phyloP scores from a whole-genome alignment of 805 yeast genomes.

The Lipomyces anomalus region DNA sequence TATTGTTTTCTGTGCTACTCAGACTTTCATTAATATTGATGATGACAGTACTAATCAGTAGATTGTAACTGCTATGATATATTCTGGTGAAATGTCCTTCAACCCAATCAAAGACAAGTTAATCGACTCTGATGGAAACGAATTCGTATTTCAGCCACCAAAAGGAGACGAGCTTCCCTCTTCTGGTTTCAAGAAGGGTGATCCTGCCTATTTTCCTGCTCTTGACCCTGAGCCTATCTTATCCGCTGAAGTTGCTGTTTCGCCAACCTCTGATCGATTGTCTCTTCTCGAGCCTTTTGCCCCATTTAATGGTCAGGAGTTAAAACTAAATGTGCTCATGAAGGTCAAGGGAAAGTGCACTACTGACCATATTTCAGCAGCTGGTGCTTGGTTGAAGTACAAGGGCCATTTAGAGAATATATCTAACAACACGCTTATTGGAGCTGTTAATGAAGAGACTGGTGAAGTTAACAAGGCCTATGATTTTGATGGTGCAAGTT shows the following conservation, averaged over 20 bases:
- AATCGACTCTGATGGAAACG: slow-evolving; percentile 82
- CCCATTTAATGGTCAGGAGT: slow-evolving; percentile 96
- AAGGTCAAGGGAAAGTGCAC: slow-evolving; percentile 97
- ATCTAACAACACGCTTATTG: slow-evolving; percentile 98
- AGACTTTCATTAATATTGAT: neutral
- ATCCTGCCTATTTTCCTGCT: slow-evolving; percentile 84
- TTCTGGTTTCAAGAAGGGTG: slow-evolving; percentile 88
- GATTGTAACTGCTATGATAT: slow-evolving; percentile 89
- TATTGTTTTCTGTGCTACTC: neutral
- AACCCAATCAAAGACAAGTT: slow-evolving; percentile 91
- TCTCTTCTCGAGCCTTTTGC: slow-evolving; percentile 90
- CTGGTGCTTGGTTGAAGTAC: slow-evolving; percentile 99
- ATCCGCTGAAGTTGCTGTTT: slow-evolving; percentile 62
- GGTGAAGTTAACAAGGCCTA: slow-evolving; percentile 86
- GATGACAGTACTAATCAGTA: slow-evolving; percentile 27
- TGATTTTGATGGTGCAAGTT: slow-evolving; percentile 87
- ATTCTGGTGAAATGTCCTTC: slow-evolving; percentile 93
- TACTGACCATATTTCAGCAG: slow-evolving; percentile 99
- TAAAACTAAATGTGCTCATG: slow-evolving; percentile 85
- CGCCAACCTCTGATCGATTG: slow-evolving; percentile 93
- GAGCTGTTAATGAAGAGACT: slow-evolving; percentile 96
- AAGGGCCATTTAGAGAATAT: slow-evolving; percentile 99
- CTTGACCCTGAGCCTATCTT: slow-evolving; percentile 81
- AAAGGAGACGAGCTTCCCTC: slow-evolving; percentile 84
- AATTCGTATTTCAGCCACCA: slow-evolving; percentile 84